Conservation (phyloP, 2,329 filamentous ascomycete species). For the Lachnellula cervina region DNA sequence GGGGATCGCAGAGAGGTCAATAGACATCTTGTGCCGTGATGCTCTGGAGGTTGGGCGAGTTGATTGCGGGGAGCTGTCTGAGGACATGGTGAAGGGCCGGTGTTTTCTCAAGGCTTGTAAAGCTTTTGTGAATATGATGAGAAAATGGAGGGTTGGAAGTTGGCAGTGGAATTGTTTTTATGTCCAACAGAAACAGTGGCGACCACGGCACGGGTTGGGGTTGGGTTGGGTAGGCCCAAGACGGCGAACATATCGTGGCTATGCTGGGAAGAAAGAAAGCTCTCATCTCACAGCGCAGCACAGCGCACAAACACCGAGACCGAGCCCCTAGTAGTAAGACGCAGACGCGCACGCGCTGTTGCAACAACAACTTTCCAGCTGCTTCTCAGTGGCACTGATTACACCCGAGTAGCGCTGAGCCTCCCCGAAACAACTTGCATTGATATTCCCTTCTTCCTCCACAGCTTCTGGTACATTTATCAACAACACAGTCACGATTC, state of each 20-base stretch:
- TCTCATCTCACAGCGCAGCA: background rate
- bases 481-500: too few species aligned
- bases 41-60: conserved; percentile 24
- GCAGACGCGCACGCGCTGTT: too few species aligned
- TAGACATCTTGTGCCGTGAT: conserved; percentile 47
- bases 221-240: too few species aligned
- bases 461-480: too few species aligned
- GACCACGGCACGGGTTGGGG: too few species aligned
- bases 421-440: too few species aligned
- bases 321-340: too few species aligned
- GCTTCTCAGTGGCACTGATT: too few species aligned
- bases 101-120: background rate
- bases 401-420: too few species aligned
- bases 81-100: conserved; percentile 14
- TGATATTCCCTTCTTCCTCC: too few species aligned
- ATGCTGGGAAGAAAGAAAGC: background rate
- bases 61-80: conserved; percentile 19
- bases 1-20: conserved; percentile 71
- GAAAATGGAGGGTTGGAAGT: background rate
- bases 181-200: background rate
- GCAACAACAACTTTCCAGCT: too few species aligned
- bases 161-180: background rate
- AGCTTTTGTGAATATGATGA: background rate
- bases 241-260: background rate
- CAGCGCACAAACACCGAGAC: background rate